Base-by-base conservation (phyloP, 371 early-diverging fungal species). In the Cladochytrium tenue region DNA sequence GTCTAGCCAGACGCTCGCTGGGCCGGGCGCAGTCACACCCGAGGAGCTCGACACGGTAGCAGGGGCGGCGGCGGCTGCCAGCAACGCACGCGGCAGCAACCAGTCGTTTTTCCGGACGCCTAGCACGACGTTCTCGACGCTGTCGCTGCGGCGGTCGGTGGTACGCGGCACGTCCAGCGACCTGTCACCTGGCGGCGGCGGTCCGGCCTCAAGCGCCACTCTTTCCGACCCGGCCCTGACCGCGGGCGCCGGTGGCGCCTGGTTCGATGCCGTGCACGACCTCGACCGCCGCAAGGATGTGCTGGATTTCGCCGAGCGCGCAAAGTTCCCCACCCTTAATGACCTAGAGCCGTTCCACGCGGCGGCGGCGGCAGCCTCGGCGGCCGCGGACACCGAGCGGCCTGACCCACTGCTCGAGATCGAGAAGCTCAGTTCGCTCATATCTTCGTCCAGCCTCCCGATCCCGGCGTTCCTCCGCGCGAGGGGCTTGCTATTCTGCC, bases 381-480 rank as follows among this genome's bases (percentile, higher is more conserved):
- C 66, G n/a, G 55, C 25, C 2, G 20, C 35, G 17, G 72, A 71
- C 32, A 64, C 64, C 5, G 68, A 71, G n/a, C n/a, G 10, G 7
- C 33, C 58, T 1, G 74, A 73, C 31, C 70, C 70, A 0, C 2
- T 32, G 1, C 53, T 32, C 4, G 82, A 82, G 56, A 76, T 82
- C 10, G 66, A 70, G 27, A 68, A 70, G 62, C 55, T 82, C 1
- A 63, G 69, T n/a, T 43, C 28, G 5, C 15, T 75, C 33, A 74
- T 82, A 17, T 51, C 32, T 2, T 58, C 63, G 4, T 64, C 72
- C 3, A 72, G 58, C 32, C 66, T 78, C 1, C 78, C 79, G 0
- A 71, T 78, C 30, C 82, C 82, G 0, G 72, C 77, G 0, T 64
- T 77, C 62, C 63, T 74, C 36, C 32, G 82, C 26, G 32, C 70